Evolutionary conservation across 345 rosid genomes (phyloP).

Genomic region (Populus davidiana): DNA sequence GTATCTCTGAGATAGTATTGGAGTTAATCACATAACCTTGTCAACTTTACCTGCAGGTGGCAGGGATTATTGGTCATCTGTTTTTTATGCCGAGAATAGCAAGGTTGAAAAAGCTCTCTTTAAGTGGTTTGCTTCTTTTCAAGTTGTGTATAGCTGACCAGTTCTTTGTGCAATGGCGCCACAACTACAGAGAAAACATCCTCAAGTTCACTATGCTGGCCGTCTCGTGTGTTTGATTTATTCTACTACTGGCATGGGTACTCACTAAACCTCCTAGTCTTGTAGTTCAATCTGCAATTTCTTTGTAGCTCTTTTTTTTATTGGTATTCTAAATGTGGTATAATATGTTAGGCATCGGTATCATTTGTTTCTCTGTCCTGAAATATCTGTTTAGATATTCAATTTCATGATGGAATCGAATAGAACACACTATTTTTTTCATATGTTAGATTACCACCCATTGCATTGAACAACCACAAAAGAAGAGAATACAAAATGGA

Average conservation of each 20-base stretch:
- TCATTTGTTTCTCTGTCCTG: too few relatives aligned
- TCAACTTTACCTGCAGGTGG: conserved; percentile 43
- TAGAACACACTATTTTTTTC: too few relatives aligned
- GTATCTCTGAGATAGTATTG: background rate
- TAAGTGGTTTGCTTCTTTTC: conserved; percentile 81
- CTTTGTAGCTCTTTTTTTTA: background rate
- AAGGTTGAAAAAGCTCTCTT: conserved; percentile 75
- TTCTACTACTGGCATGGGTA: background rate
- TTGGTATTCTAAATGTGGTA: background rate
- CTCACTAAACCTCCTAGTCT: background rate
- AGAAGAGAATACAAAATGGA: too few relatives aligned
- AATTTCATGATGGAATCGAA: too few relatives aligned
- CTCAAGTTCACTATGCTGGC: conserved; percentile 71
- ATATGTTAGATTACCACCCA: too few relatives aligned
- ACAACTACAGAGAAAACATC: conserved; percentile 55
- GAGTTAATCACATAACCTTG: background rate
- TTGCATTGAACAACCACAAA: too few relatives aligned
- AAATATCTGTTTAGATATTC: too few relatives aligned
- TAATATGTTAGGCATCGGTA: too few relatives aligned
- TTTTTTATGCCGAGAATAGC: conserved; percentile 85
- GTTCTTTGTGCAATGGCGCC: conserved; percentile 94
- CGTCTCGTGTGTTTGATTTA: conserved; percentile 52
- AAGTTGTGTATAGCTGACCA: conserved; percentile 68
- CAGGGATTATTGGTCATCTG: conserved; percentile 79
- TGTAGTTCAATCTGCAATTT: background rate